These are phyloP conservation scores for Lachnellula arida DNA, from an alignment of 2,329 filamentous ascomycete genomes.

Conservation along the genomic window DNA sequence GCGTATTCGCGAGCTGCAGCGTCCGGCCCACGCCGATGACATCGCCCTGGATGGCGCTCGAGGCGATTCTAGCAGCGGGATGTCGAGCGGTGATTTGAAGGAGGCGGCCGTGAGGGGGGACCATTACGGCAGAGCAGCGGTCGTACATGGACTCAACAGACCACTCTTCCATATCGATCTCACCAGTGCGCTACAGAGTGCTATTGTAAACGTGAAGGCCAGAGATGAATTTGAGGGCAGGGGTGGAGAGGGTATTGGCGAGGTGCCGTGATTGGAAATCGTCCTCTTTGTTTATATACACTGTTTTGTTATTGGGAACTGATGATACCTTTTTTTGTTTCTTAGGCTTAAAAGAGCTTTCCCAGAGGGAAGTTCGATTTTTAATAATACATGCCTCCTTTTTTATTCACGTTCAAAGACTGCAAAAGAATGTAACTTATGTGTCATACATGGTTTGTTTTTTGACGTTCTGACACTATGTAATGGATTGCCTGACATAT, in stretches of 20 bases:
- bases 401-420: neutral
- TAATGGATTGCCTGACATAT: neutral
- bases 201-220: slow-evolving; percentile 71
- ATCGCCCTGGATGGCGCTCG: slow-evolving; percentile 20
- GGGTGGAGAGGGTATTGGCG: slow-evolving; percentile 24
- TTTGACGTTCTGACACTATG: slow-evolving; percentile 4
- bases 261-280: slow-evolving; percentile 13
- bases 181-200: slow-evolving; percentile 82
- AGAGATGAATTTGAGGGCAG: slow-evolving; percentile 35
- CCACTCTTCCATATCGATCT: slow-evolving; percentile 94
- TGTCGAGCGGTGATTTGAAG: slow-evolving; percentile 19
- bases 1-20: slow-evolving; percentile 13
- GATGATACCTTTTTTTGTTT: slow-evolving; percentile 12
- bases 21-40: slow-evolving; percentile 28
- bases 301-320: neutral
- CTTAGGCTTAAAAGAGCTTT: neutral
- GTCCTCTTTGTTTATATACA: neutral
- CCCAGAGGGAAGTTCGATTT: neutral
- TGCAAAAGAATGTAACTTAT: neutral
- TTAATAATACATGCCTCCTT: no score
- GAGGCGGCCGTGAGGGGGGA: neutral
- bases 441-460: neutral
- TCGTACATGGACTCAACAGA: slow-evolving; percentile 80
- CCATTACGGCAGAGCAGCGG: slow-evolving; percentile 45
- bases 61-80: slow-evolving; percentile 15